phyloP scores from a whole-genome alignment of 139 green algal genomes.

The Picochlorum sp. region DNA sequence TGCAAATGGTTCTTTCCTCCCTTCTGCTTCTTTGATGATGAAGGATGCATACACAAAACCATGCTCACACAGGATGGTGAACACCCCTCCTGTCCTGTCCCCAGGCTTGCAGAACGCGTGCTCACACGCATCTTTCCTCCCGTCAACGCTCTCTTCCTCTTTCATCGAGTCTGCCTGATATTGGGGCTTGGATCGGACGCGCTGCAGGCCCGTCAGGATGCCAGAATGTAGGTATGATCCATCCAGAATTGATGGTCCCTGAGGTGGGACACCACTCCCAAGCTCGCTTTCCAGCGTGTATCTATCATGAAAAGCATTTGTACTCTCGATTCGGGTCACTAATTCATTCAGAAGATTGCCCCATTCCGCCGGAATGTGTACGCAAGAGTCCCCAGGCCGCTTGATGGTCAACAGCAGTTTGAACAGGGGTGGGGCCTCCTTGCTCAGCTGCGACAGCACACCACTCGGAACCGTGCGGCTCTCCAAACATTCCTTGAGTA shows the following conservation, averaged over 20 bases:
- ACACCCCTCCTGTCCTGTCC: not conserved
- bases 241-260: not conserved
- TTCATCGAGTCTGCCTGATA: not conserved
- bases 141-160: not conserved
- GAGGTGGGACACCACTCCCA: not conserved
- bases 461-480: not conserved
- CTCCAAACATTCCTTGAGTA: not conserved
- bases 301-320: not conserved
- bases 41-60: too few relatives aligned
- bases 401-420: not conserved
- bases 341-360: not conserved
- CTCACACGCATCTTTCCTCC: not conserved
- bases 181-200: not conserved
- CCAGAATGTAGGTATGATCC: not conserved
- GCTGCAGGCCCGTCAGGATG: not conserved
- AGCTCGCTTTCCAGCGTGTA: not conserved
- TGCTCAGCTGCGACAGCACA: not conserved
- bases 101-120: not conserved
- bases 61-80: not conserved
- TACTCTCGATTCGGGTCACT: not conserved
- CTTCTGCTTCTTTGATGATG: too few relatives aligned
- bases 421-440: not conserved
- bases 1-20: too few relatives aligned
- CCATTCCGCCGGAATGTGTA: not conserved
- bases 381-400: not conserved